Conservation (phyloP, 73 alveolate genomes). For the Effrenium voratum region DNA sequence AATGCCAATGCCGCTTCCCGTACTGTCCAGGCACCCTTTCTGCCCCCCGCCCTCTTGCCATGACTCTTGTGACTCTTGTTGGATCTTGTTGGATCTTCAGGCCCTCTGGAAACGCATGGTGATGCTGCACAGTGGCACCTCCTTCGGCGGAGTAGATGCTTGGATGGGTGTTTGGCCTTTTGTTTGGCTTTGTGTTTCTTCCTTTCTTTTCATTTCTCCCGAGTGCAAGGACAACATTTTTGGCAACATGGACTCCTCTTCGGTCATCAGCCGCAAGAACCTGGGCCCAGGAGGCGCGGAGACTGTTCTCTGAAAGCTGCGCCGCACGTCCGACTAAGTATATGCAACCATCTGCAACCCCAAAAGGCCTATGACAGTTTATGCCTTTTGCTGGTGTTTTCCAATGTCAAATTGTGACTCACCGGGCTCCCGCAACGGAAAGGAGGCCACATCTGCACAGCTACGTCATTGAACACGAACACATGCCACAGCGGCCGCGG, state of each 20-base stretch:
- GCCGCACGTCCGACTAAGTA: neutral
- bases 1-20: constrained; percentile 77
- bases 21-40: constrained; percentile 42
- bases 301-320: neutral
- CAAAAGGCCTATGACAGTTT: too few species aligned
- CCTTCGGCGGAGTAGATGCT: constrained; percentile 74
- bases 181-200: too few species aligned
- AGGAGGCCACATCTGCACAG: too few species aligned
- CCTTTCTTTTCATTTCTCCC: too few species aligned
- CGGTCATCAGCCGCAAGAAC: constrained; percentile 75
- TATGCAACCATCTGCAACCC: neutral
- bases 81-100: too few species aligned
- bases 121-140: constrained; percentile 59
- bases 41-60: too few species aligned
- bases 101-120: constrained; percentile 67
- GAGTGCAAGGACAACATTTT: constrained; percentile 84
- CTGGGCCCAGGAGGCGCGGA: constrained; percentile 69
- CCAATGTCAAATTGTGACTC: neutral
- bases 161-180: neutral
- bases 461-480: too few species aligned
- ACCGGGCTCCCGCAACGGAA: too few species aligned
- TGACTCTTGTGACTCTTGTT: neutral
- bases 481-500: too few species aligned
- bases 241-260: constrained; percentile 64
- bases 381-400: neutral